A percentile compares a stretch with the other conserved stretches of the same genome.
These are phyloP conservation scores for Panicum miliaceum DNA, from an alignment of 176 grass and related monocot species.

Conservation along the genomic window DNA sequence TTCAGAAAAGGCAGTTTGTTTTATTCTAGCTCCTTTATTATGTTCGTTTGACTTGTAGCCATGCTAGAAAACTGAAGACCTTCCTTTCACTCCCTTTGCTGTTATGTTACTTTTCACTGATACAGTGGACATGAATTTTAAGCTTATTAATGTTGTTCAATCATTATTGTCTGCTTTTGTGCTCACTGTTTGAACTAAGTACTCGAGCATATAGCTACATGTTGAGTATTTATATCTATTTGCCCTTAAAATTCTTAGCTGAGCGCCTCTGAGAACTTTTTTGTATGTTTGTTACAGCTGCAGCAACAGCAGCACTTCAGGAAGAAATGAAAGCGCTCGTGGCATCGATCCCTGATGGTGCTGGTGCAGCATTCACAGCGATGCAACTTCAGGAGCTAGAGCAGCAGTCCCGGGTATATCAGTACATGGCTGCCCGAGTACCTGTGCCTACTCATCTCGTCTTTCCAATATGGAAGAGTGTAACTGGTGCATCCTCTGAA, in stretches of 20 bases:
- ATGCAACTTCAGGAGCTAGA: slow-evolving; percentile 95
- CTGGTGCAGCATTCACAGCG: slow-evolving; percentile 67
- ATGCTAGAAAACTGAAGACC: slow-evolving; percentile 1
- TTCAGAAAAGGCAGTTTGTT: background rate
- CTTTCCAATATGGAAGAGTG: slow-evolving; percentile 94
- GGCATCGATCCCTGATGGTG: slow-evolving; percentile 61
- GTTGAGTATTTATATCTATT: background rate
- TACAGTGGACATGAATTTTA: slow-evolving; percentile 10
- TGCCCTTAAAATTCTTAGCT: background rate
- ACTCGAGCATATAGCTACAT: background rate
- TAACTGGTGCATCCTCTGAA: slow-evolving; percentile 79
- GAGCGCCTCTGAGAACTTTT: slow-evolving; percentile 13
- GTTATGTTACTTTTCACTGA: slow-evolving; percentile 29
- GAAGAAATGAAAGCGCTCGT: slow-evolving; percentile 60
- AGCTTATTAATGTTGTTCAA: background rate
- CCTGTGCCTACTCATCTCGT: slow-evolving; percentile 94
- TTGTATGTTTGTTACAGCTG: slow-evolving; percentile 30
- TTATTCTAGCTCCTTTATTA: background rate
- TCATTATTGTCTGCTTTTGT: slow-evolving; percentile 16
- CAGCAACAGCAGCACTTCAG: slow-evolving; percentile 50
- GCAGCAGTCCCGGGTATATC: slow-evolving; percentile 92
- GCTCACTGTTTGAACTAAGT: background rate
- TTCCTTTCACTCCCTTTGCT: background rate
- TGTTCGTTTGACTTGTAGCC: background rate
- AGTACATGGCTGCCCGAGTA: slow-evolving; percentile 89